Base-by-base conservation (phyloP, 1,284 basidiomycete genomes). In the Psilocybe mexicana region DNA sequence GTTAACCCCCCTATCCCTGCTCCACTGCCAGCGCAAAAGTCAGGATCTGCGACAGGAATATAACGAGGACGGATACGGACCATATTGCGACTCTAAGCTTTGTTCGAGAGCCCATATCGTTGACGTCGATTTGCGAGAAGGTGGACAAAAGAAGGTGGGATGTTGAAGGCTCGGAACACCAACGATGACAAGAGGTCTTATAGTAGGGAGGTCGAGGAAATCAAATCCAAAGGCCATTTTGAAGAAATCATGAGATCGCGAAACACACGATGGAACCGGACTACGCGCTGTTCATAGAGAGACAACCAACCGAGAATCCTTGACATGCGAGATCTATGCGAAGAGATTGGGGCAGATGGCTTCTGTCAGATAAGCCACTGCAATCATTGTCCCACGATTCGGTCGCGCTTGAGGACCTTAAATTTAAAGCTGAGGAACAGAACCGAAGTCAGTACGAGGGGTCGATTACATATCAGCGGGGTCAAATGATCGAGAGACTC, bases 1-100 rank as follows among this genome's bases (percentile, higher is more conserved):
- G 69, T 71, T 54, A 76, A 65, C n/a, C 83, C 83, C 46, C 78
- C 81, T 58, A 85, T 79, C 1, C 83, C 83, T 48, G 76, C 83
- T 28, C 83, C 83, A 65, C 83, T 73, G 50, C 33, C 58, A 77
- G 24, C 36, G 57, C 52, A 52, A 59, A 51, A n/a, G 38, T 62
- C 52, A 57, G 47, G 42, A 55, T 49, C 54, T 58, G 45, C 4
- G 33, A 10, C 33, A 57, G 33, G 46, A 54, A 51, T 30, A 52
- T 28, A 38, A 51, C 38, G 28, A 63, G 43, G 14, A 30, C 55
- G 52, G 45, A 51, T 44, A 65, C 72, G 62, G 54, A 78, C 78
- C 76, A 78, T 33, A 79, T 74, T 26, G 70, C 74, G 53, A 79
- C 74, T 67, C 70, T 72, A 57, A 79, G 68, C 55, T 66, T 76